A percentile compares a stretch with the other conserved stretches of the same genome.
Conservation (phyloP, 2,329 filamentous ascomycete species). For the Fusarium sp. region DNA sequence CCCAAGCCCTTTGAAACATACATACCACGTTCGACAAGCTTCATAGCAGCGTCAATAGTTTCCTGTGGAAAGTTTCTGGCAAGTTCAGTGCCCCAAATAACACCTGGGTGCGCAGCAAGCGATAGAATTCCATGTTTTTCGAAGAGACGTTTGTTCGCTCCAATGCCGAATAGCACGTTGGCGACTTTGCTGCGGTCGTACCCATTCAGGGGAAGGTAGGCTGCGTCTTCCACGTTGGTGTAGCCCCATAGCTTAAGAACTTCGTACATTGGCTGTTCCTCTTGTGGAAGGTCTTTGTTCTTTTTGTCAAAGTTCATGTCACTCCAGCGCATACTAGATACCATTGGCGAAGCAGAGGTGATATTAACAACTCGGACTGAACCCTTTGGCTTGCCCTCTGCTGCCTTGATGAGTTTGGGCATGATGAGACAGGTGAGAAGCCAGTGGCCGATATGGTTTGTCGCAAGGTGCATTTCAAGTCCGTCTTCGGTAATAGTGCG, state of each 20-base stretch:
- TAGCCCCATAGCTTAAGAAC: conserved; percentile 18
- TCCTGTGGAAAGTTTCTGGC: not conserved
- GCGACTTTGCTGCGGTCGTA: conserved; percentile 19
- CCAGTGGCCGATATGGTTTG: conserved; percentile 22
- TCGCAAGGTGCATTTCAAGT: conserved; percentile 13
- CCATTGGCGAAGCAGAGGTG: not conserved
- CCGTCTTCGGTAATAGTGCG: not conserved
- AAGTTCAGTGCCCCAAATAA: not conserved
- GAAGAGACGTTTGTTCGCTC: conserved; percentile 7
- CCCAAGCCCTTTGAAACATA: not conserved
- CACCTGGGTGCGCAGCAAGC: conserved; percentile 2
- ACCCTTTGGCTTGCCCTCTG: not conserved
- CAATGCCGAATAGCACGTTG: conserved; percentile 20
- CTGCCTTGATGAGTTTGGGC: conserved; percentile 13
- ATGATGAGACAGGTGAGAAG: conserved; percentile 4
- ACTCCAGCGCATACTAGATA: conserved; percentile 14
- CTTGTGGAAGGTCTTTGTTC: conserved; percentile 13
- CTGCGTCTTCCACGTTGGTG: not conserved
- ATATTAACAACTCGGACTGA: conserved; percentile 14
- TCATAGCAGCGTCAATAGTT: not conserved
- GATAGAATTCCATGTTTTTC: conserved; percentile 1
- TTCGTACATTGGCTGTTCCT: conserved; percentile 1
- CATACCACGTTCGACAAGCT: not conserved
- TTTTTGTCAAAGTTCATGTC: conserved; percentile 21
- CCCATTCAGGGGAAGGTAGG: not conserved